Percentiles rank a stretch among this genome's conserved stretches.
Evolutionary conservation across 2,329 filamentous ascomycete genomes (phyloP).

Genomic region (Hypocrella siamensis): DNA sequence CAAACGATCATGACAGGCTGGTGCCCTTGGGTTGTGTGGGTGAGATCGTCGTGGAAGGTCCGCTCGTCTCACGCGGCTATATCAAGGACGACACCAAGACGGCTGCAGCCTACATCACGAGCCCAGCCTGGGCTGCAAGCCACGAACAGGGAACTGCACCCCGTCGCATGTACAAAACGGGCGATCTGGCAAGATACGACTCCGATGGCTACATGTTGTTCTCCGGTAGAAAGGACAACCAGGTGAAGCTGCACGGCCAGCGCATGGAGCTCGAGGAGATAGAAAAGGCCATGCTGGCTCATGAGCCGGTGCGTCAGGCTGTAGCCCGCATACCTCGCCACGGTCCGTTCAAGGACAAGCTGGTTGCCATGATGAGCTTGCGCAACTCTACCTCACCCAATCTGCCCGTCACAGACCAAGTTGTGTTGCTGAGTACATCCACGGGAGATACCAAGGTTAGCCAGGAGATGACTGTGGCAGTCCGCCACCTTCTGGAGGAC

Average conservation of each 20-base stretch:
- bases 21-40: slow-evolving; percentile 9
- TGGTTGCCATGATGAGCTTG: neutral
- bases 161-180: slow-evolving; percentile 7
- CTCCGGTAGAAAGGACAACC: slow-evolving; percentile 7
- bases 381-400: too few relatives aligned
- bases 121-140: slow-evolving; percentile 7
- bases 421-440: too few relatives aligned
- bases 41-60: slow-evolving; percentile 24
- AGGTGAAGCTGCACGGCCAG: slow-evolving; percentile 32
- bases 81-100: slow-evolving; percentile 20
- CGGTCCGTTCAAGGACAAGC: slow-evolving; percentile 1
- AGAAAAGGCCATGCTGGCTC: slow-evolving; percentile 3
- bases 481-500: neutral
- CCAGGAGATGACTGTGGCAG: neutral
- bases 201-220: slow-evolving; percentile 1
- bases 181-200: slow-evolving; percentile 8
- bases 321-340: slow-evolving; percentile 3
- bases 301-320: neutral
- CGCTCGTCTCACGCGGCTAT: slow-evolving; percentile 33
- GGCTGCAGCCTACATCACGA: slow-evolving; percentile 12
- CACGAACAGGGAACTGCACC: slow-evolving; percentile 5
- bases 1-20: slow-evolving; percentile 3
- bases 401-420: too few relatives aligned
- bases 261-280: slow-evolving; percentile 23
- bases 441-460: too few relatives aligned